Percentiles rank a stretch among this genome's conserved stretches.
These are phyloP conservation scores for Aspergillus fumigatiaffinis DNA, from an alignment of 2,329 filamentous ascomycete species.

Conservation along the genomic window DNA sequence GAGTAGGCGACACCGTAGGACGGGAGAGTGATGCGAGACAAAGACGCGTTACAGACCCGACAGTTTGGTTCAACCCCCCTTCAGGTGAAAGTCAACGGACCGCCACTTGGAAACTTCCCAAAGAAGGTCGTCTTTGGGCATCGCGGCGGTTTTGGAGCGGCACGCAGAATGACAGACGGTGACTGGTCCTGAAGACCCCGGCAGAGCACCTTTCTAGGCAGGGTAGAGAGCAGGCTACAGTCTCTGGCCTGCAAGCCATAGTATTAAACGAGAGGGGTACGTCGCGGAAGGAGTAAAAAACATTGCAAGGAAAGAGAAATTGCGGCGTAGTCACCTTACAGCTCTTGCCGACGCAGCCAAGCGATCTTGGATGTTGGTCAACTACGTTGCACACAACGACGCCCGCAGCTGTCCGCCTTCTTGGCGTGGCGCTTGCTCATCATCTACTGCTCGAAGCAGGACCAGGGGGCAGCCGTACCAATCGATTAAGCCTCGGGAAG, in stretches of 20 bases:
- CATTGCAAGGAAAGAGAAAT: conserved; percentile 1
- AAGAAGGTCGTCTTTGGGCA: conserved; percentile 8
- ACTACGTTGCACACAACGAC: conserved; percentile 10
- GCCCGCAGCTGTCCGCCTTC: conserved; percentile 21
- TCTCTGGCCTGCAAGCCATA: not conserved
- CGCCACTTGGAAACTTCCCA: conserved; percentile 9
- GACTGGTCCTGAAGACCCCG: not conserved
- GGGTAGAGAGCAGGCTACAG: not conserved
- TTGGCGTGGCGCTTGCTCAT: conserved; percentile 32
- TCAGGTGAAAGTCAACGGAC: conserved; percentile 16
- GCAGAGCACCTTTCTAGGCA: not conserved
- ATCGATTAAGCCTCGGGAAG: conserved; percentile 4
- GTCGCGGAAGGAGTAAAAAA: not conserved
- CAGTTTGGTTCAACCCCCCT: conserved; percentile 25
- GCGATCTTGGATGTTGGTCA: conserved; percentile 5
- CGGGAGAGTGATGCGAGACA: conserved; percentile 10
- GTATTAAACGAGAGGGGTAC: conserved; percentile 1
- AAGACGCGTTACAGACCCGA: conserved; percentile 22
- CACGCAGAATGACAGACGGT: conserved; percentile 10
- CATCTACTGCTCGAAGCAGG: not conserved
- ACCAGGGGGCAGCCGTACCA: not conserved
- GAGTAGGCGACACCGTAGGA: not conserved
- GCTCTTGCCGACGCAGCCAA: conserved; percentile 7
- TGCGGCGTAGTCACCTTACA: conserved; percentile 22
- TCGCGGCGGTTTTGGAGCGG: conserved; percentile 16